A percentile compares a stretch with the other conserved stretches of the same genome.
Evolutionary conservation across 108 stramenopile species (phyloP).

Genomic region (Conticribra weissflogii): DNA sequence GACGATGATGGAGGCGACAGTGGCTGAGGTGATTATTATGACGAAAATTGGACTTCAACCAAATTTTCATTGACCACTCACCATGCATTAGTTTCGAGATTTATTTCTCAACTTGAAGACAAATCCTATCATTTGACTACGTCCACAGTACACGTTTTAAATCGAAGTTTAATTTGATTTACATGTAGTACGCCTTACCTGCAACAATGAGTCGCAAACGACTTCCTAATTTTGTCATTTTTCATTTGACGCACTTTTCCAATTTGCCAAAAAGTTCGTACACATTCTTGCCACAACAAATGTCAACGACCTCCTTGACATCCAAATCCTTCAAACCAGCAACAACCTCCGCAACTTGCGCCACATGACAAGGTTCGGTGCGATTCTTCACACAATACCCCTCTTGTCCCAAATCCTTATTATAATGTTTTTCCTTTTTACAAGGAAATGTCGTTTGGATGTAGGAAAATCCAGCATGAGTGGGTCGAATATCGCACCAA

Average conservation of each 20-base stretch:
- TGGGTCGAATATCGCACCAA: constrained; percentile 86
- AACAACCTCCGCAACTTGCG: constrained; percentile 87
- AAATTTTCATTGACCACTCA: no score
- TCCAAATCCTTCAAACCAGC: constrained; percentile 70
- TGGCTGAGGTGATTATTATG: no score
- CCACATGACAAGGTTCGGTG: constrained; percentile 87
- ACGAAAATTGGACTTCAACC: no score
- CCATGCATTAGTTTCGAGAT: no score
- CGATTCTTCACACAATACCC: constrained; percentile 85
- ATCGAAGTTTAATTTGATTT: no score
- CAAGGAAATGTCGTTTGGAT: constrained; percentile 69
- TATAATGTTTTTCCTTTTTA: constrained; percentile 83
- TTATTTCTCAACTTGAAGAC: no score
- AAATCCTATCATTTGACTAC: no score
- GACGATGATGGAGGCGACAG: no score
- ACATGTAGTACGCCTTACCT: no score
- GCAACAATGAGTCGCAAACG: no score
- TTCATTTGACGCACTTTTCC: constrained; percentile 24
- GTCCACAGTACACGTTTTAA: no score
- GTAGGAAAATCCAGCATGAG: constrained; percentile 76
- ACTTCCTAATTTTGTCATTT: neutral
- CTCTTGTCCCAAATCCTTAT: constrained; percentile 26
- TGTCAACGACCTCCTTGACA: constrained; percentile 63
- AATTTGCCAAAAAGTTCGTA: constrained; percentile 58
- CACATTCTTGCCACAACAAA: constrained; percentile 63